Evolutionary conservation across 202 grass and related monocot species (phyloP), one percentile per base, ranked within the genome.

Genomic region (Zizania palustris): DNA sequence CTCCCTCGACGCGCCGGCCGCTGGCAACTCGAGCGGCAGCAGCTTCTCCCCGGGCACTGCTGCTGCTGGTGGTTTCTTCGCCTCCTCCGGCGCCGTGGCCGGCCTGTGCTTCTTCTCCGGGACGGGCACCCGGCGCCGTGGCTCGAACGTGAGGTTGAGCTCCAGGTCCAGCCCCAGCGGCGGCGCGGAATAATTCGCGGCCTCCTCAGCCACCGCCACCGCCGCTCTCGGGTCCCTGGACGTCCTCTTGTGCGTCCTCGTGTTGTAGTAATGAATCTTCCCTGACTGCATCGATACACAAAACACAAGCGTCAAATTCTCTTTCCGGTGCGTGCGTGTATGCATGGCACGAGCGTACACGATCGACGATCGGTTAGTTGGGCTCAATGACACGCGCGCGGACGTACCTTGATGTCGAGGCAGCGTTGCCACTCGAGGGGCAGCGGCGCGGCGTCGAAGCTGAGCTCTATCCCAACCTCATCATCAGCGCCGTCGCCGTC

Each of bases 381-480:
- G n/a, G n/a, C n/a, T n/a, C n/a, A n/a, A n/a, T n/a, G n/a, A n/a
- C n/a, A n/a, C n/a, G n/a, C n/a, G n/a, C n/a, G n/a, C n/a, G n/a
- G n/a, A n/a, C n/a, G n/a, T n/a, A 97, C 94, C 88, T 97, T 86
- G 80, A 94, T 93, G 88, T 97, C 91, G 79, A 97, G 94, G 89
- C 94, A 94, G 59, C 89, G 89, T 28, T 97, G 89, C 94, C 94
- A 97, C 68, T 94, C 94, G 77, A 79, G 66, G 0, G 94, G 94
- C 55, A 97, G 86, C 33, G 92, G 88, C 28, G 84, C 78, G 75
- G 81, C 89, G 67, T 93, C 90, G 76, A 97, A 90, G 64, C 80
- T 81, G 76, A 97, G 88, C 68, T 97, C 94, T 65, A 92, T 78
- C 19, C 84, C 88, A 28, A 62, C 76, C n/a, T n/a, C n/a, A 28